A percentile compares a stretch with the other conserved stretches of the same genome.
Conservation (phyloP, 257 asterid species). For the Prunella vulgaris region DNA sequence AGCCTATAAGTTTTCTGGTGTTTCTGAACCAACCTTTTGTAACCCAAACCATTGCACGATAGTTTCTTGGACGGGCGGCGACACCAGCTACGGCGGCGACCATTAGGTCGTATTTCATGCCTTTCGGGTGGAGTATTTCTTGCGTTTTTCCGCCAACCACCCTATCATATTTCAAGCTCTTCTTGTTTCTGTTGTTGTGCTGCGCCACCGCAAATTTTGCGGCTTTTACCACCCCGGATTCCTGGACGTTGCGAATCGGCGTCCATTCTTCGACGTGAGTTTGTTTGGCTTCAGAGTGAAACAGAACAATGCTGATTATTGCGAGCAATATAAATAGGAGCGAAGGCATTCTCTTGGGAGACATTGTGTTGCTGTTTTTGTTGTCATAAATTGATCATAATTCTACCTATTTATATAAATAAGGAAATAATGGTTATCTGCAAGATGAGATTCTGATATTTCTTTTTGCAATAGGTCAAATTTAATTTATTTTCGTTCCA, state of each 20-base stretch:
- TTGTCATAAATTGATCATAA: no score
- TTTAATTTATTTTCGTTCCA: no score
- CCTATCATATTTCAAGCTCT: slow-evolving; percentile 6
- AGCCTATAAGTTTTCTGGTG: background rate
- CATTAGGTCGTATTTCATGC: slow-evolving; percentile 27
- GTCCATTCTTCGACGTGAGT: slow-evolving; percentile 8
- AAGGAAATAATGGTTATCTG: background rate
- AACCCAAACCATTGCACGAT: background rate
- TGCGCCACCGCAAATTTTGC: slow-evolving; percentile 34
- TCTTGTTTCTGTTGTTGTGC: slow-evolving; percentile 23
- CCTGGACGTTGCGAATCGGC: slow-evolving; percentile 17
- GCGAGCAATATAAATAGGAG: slow-evolving; percentile 1
- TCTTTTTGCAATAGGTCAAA: no score
- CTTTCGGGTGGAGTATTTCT: slow-evolving; percentile 11
- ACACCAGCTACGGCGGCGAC: slow-evolving; percentile 27
- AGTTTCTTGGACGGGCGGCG: background rate
- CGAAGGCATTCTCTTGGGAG: background rate
- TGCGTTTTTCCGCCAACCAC: slow-evolving; percentile 30
- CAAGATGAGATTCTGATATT: no score
- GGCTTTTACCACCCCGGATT: slow-evolving; percentile 16
- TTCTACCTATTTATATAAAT: background rate
- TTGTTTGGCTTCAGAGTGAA: background rate
- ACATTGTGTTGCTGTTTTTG: background rate
- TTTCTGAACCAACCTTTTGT: background rate
- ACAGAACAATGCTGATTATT: background rate